phyloP scores from a whole-genome alignment of 2,329 filamentous ascomycete species.

The Sporothrix protearum region DNA sequence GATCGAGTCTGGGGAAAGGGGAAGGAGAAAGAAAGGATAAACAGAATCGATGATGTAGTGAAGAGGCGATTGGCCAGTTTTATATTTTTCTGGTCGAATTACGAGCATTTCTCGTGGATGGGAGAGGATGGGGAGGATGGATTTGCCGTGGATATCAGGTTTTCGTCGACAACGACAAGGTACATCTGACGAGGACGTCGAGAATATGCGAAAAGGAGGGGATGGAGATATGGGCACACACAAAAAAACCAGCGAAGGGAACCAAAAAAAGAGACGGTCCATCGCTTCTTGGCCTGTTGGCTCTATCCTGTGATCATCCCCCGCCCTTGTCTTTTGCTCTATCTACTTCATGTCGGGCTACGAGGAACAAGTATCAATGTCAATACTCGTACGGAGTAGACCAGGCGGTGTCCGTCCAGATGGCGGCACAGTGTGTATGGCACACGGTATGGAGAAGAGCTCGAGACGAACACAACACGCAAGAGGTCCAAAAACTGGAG shows the following conservation, averaged over 20 bases:
- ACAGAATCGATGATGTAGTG: not conserved
- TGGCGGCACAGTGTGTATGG: slow-evolving; percentile 9
- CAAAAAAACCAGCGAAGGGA: not conserved
- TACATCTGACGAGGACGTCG: not conserved
- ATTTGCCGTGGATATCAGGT: not conserved
- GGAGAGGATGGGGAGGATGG: no score
- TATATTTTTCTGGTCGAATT: no score
- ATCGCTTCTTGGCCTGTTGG: not conserved
- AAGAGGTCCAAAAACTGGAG: slow-evolving; percentile 4
- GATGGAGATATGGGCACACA: not conserved
- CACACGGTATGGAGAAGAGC: slow-evolving; percentile 1
- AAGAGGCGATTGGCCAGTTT: slow-evolving; percentile 1
- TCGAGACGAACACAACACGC: not conserved
- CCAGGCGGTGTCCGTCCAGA: not conserved
- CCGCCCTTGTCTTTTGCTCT: not conserved
- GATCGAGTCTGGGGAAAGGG: slow-evolving; percentile 12
- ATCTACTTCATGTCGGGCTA: slow-evolving; percentile 7
- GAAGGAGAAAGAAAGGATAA: not conserved
- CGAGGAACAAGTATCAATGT: not conserved
- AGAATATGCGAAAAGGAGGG: not conserved
- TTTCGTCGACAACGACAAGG: not conserved
- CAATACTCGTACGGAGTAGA: no score
- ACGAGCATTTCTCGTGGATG: not conserved
- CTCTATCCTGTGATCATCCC: not conserved
- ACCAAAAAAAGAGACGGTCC: not conserved